A percentile compares a stretch with the other conserved stretches of the same genome.
phyloP scores from a whole-genome alignment of 441 rosid genomes.

The Erodium chrysanthum region DNA sequence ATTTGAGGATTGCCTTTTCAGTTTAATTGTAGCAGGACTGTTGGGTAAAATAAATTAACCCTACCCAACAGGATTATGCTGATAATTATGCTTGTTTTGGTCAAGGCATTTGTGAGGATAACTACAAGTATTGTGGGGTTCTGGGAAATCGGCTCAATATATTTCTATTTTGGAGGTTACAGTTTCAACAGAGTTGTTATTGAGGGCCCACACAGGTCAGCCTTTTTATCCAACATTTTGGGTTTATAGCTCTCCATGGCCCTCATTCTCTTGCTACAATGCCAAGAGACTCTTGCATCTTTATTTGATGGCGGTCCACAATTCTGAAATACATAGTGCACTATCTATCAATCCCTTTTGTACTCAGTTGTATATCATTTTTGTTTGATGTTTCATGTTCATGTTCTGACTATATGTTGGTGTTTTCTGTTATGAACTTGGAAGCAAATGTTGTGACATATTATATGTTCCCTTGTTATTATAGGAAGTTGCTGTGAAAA shows the following conservation, averaged over 20 bases:
- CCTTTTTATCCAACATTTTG: neutral
- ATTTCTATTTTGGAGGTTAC: neutral
- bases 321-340: neutral
- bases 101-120: slow-evolving; percentile 1
- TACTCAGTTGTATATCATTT: neutral
- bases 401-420: neutral
- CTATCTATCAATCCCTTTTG: too few species aligned
- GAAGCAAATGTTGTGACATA: neutral
- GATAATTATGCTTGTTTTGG: slow-evolving; percentile 7
- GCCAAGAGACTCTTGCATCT: neutral
- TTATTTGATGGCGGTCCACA: neutral
- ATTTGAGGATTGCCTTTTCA: neutral
- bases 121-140: slow-evolving; percentile 1
- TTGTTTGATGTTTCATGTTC: neutral
- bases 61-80: neutral
- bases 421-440: neutral
- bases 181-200: neutral
- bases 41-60: neutral
- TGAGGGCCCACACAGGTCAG: slow-evolving; percentile 4
- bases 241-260: neutral
- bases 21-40: neutral
- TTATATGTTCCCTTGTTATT: slow-evolving; percentile 16
- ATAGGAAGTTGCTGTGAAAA: slow-evolving; percentile 72
- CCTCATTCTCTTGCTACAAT: neutral
- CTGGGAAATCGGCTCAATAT: neutral